Evolutionary conservation across 2,329 filamentous ascomycete species (phyloP), one percentile per base, ranked within the genome.

Genomic region (Microdochium nivale): DNA sequence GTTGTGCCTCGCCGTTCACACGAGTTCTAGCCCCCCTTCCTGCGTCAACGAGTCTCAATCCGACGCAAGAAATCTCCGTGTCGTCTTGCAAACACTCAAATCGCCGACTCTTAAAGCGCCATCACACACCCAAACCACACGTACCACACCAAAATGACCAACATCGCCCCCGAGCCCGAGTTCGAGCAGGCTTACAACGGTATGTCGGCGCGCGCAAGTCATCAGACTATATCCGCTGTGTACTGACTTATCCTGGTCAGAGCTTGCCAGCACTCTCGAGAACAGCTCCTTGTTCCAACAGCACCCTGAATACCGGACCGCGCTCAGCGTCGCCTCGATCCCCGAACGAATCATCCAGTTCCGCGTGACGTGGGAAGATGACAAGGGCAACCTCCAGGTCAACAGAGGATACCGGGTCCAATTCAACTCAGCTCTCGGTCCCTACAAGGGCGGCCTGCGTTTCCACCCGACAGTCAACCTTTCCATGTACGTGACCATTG

Each of bases 161-260:
- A 94, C 78, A 80, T 94, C 65, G 83, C 88, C 50, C 75, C 77
- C 58, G 92, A 97, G 83, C 92, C 94, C 67, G 92, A 99, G 79
- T 97, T 97, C 78, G 85, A 96, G 84, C 92, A 97, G 83, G 92
- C 92, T 67, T 95, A 95, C 83, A 89, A 90, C 72, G 90, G 90
- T 95, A 76, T 66, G 79, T 19, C 40, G n/a, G n/a, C n/a, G n/a
- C n/a, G n/a, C n/a, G n/a, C n/a, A n/a, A n/a, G n/a, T n/a, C n/a
- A n/a, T n/a, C n/a, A n/a, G n/a, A n/a, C n/a, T n/a, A n/a, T n/a
- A n/a, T n/a, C n/a, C n/a, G n/a, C n/a, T n/a, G n/a, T n/a, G 48
- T 49, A 51, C 47, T 27, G 13, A 21, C 19, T 16, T 5, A 8
- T 13, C 9, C n/a, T 30, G 50, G 47, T 58, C 67, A 95, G 92